Evolutionary conservation across 345 rosid species (phyloP), one percentile per base, ranked within the genome.

Genomic region (Populus ilicifolia): DNA sequence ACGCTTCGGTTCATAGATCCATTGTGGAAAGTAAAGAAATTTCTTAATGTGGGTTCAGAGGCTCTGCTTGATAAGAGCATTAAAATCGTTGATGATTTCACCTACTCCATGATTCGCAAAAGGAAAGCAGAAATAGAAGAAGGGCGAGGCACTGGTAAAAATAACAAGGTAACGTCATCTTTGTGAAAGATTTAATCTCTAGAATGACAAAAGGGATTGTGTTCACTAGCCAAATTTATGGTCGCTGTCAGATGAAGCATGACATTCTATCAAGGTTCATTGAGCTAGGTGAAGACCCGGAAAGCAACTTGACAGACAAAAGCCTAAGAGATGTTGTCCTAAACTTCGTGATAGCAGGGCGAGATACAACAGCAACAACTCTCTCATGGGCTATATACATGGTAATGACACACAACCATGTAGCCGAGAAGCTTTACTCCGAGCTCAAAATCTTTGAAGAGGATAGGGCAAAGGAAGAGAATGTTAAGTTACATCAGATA

Each of bases 351-450:
- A 93, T 95, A 1, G 98, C 98, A 33, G 98, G 99, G n/a, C 81
- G 99, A 48, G 99, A 95, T 84, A 95, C 99, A 16, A 93, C 99
- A 25, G 98, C 99, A 39, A 89, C 98, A 75, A 95, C 99, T 82
- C 93, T 95, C 44, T 89, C 96, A 29, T 93, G 99, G 99, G 95
- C 93, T 5, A 82, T 90, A 61, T 91, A 92, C 89, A 88, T 89
- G 97, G 78, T 89, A 81, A 87, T 91, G 93, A 85, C 80, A 61
- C 84, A 91, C 78, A 78, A 72, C 5, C 39, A 88, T 74, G 91
- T 89, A 18, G 97, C 98, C 27, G 82, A 89, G 67, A 91, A 84
- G 86, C 90, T 95, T 41, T 89, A 84, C 82, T 56, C 35, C 5
- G 99, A 91, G 89, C 92, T 93, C 70, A 80, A 83, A 83, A 79